phyloP scores from a whole-genome alignment of 2,329 filamentous ascomycete genomes.

The Blastomyces emzantsi region DNA sequence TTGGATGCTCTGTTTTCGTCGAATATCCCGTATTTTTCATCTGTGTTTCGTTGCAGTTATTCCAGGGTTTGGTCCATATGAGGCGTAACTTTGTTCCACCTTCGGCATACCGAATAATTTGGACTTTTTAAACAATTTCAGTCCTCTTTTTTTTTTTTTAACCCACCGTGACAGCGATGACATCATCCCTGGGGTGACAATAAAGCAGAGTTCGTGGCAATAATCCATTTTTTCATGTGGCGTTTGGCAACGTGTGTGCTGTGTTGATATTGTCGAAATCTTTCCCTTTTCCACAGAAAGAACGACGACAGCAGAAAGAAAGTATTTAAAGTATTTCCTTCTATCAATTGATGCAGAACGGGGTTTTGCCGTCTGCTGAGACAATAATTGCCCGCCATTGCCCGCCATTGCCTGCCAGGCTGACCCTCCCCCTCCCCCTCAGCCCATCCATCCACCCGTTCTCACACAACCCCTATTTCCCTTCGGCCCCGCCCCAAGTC shows the following conservation, averaged over 20 bases:
- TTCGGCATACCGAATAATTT: background rate
- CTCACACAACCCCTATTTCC: too few species aligned
- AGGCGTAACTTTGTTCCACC: background rate
- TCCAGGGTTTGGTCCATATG: background rate
- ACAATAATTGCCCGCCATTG: too few species aligned
- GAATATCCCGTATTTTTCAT: background rate
- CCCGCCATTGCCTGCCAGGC: too few species aligned
- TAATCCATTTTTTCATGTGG: background rate
- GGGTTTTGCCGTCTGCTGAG: too few species aligned
- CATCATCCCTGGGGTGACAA: background rate
- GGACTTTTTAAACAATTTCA: too few species aligned
- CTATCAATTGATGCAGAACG: too few species aligned
- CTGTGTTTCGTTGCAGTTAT: background rate
- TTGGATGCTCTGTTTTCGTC: too few species aligned
- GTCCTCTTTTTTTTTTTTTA: background rate
- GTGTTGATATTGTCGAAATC: background rate
- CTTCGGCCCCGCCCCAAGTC: too few species aligned
- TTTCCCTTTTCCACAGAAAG: background rate
- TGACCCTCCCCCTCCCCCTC: too few species aligned
- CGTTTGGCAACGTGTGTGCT: background rate
- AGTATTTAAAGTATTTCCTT: too few species aligned
- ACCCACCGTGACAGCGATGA: background rate
- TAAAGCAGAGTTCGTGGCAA: background rate
- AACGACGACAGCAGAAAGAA: background rate
- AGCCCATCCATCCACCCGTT: too few species aligned